Evolutionary conservation across 306 rosid genomes (phyloP).

Genomic region (Mimosa pudica): DNA sequence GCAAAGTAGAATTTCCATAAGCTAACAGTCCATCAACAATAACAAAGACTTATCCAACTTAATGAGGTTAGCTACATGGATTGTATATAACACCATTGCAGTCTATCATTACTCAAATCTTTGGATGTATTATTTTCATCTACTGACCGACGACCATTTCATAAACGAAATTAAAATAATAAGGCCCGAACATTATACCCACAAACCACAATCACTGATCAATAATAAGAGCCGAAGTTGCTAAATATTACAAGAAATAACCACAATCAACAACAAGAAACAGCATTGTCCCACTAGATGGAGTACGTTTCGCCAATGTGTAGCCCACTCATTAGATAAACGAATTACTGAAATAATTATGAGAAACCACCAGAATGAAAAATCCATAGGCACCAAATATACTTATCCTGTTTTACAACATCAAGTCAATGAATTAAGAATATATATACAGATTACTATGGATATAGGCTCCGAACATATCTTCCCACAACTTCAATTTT

Average conservation of each 20-base stretch:
- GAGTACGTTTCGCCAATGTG: neutral
- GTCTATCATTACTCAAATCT: too few species aligned
- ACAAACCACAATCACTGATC: neutral
- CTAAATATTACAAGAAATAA: neutral
- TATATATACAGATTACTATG: neutral
- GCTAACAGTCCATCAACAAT: neutral
- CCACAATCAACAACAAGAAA: neutral
- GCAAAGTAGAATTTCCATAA: neutral
- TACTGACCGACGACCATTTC: neutral
- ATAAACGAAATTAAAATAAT: neutral
- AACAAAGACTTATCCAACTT: too few species aligned
- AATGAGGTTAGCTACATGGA: too few species aligned
- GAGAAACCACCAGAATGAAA: neutral
- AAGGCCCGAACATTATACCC: too few species aligned
- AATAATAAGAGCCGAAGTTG: neutral
- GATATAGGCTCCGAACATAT: neutral
- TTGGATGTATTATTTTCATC: neutral
- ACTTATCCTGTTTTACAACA: neutral
- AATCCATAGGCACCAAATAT: neutral
- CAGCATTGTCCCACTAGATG: neutral
- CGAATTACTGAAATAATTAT: neutral
- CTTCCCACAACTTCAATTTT: constrained; percentile 2
- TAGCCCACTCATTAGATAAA: neutral
- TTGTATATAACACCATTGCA: too few species aligned
- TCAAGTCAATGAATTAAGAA: constrained; percentile 1